Evolutionary conservation across 352 stramenopile genomes (phyloP), one percentile per base, ranked within the genome.

Genomic region (Thalassiosira hispida): DNA sequence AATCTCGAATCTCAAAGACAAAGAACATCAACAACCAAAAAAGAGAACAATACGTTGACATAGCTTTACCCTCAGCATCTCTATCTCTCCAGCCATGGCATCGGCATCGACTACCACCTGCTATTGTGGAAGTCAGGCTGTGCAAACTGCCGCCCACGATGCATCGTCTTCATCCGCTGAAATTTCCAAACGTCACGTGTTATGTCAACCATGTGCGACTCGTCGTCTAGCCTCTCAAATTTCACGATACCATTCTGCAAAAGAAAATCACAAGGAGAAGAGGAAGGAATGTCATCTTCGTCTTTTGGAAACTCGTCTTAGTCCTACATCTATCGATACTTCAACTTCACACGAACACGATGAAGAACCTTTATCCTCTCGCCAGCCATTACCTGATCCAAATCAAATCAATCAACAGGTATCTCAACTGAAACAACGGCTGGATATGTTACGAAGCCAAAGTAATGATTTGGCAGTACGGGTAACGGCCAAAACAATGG

Each of bases 381-480:
- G 18, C 14, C 14, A 52, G 16, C 18, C 14, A 52, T 33, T 78
- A 11, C 70, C 70, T 23, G 61, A 79, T 64, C 70, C 72, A 46
- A 79, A 71, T 64, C 53, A 68, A 40, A 73, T 79, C 8, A 61
- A 68, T 67, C 27, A 64, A 25, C 51, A 67, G 56, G 38, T 55
- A 25, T 60, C 20, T 40, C 18, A 61, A 47, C 46, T 79, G 9
- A 69, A 63, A 53, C 27, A 81, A 27, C 44, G 33, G 59, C 63
- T 86, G 14, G 44, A 63, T 47, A 49, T 33, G 8, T 46, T 90
- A 2, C 52, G 62, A 40, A 56, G 73, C 25, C 49, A 77, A 53
- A 86, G 77, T 44, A 75, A 60, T 25, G 69, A 70, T n/a, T 65
- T 84, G 40, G 73, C 81, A 9, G 70, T 88, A 2, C 33, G 55